Evolutionary conservation across 2,329 filamentous ascomycete genomes (phyloP), one percentile per base, ranked within the genome.

Genomic region (Fragosphaeria purpurea): DNA sequence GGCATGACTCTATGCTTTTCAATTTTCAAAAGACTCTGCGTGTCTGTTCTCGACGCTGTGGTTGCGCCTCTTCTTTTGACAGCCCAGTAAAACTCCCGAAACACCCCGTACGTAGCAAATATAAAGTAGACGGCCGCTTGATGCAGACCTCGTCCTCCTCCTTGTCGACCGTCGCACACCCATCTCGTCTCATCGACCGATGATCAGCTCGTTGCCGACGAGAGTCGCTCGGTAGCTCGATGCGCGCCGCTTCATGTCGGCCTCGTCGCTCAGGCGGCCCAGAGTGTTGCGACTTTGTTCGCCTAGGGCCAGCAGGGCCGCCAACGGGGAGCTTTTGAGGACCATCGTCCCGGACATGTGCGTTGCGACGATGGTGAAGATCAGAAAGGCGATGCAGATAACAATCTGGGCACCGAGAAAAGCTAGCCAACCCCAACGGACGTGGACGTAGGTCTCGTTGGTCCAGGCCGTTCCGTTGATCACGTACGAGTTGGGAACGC

Each of bases 341-440:
- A 54, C 42, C 38, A 34, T 45, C n/a, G 42, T 42, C 8, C 35
- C 48, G 5, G 32, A 46, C 11, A 34, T 41, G 12, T 44, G 39
- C n/a, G 49, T 49, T 5, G 33, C 30, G 1, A 37, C 44, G 6
- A 54, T 45, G 3, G 49, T 47, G 5, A 49, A 12, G 30, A 61
- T 54, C 58, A 66, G 53, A 13, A 64, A 53, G 1, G 57, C 31
- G 3, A 54, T 53, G 1, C 59, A 57, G 3, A 59, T 11, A 7
- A 59, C 9, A 5, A 55, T 55, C 44, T 59, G 53, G 4, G 43
- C 35, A 1, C 61, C 34, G 5, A 63, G 60, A 7, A 64, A 46
- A 31, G 59, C 57, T 6, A 64, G 51, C 63, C 62, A 66, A 1
- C 55, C 55, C 63, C 64, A 66, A 10, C 57, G 56, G 7, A 65